A percentile compares a stretch with the other conserved stretches of the same genome.
Conservation (phyloP, 805 yeast species). For the Starmera amethionina region DNA sequence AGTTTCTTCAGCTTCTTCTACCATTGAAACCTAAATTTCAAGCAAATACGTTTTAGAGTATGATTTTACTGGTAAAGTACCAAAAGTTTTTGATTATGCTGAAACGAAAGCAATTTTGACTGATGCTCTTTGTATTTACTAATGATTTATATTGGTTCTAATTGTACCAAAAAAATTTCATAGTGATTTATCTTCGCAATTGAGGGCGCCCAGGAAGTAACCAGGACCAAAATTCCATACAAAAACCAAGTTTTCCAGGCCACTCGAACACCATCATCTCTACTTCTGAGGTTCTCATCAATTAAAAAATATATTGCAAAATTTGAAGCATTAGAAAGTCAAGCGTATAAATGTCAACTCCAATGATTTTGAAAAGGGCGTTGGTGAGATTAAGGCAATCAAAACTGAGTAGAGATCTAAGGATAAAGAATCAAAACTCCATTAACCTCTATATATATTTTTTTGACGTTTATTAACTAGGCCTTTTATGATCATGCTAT, state of each 20-base stretch:
- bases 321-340: not conserved
- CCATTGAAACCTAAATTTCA: slow-evolving; percentile 57
- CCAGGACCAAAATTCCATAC: too few species aligned
- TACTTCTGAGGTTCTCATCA: too few species aligned
- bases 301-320: slow-evolving; percentile 6
- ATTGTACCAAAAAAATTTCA: slow-evolving; percentile 50
- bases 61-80: slow-evolving; percentile 18
- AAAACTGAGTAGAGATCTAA: too few species aligned
- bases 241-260: too few species aligned
- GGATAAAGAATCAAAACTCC: too few species aligned
- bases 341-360: not conserved
- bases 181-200: slow-evolving; percentile 21
- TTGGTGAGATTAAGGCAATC: too few species aligned
- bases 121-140: slow-evolving; percentile 51
- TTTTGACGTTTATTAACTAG: too few species aligned
- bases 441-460: too few species aligned
- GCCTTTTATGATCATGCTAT: too few species aligned
- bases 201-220: too few species aligned
- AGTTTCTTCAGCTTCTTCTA: slow-evolving; percentile 61
- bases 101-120: slow-evolving; percentile 61
- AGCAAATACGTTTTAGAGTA: slow-evolving; percentile 28
- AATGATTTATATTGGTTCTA: slow-evolving; percentile 35
- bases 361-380: too few species aligned
- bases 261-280: too few species aligned
- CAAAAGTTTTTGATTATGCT: slow-evolving; percentile 40